These are phyloP conservation scores for Arthrobotrys entomopaga DNA, from an alignment of 2,329 filamentous ascomycete species.

Conservation along the genomic window DNA sequence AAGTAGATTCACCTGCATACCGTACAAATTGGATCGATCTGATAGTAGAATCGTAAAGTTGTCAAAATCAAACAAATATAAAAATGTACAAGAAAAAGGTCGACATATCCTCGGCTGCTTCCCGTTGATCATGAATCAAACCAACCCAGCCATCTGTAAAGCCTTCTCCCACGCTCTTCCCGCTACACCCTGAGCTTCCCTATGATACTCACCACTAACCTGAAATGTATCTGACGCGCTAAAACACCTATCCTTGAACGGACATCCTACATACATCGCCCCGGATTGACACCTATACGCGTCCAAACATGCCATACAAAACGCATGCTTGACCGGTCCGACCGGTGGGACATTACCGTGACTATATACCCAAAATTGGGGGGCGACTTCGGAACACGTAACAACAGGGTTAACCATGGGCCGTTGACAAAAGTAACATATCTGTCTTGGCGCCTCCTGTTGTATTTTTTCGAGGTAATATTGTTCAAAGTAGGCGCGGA, in stretches of 20 bases:
- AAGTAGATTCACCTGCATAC: background rate
- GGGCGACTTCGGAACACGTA: slow-evolving; percentile 26
- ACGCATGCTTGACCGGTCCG: slow-evolving; percentile 28
- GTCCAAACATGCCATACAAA: slow-evolving; percentile 33
- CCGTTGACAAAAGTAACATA: slow-evolving; percentile 39
- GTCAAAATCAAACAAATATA: background rate
- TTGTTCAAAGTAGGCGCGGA: slow-evolving; percentile 30
- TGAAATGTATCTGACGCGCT: slow-evolving; percentile 10
- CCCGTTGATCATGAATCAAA: background rate
- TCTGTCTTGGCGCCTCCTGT: slow-evolving; percentile 25
- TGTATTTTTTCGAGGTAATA: slow-evolving; percentile 5
- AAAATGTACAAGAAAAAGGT: background rate
- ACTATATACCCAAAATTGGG: slow-evolving; percentile 17
- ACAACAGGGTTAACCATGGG: slow-evolving; percentile 31
- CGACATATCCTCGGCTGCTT: too few relatives aligned
- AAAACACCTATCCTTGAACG: slow-evolving; percentile 27
- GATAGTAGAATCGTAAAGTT: background rate
- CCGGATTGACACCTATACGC: slow-evolving; percentile 12
- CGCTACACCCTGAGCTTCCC: slow-evolving; percentile 23
- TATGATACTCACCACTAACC: slow-evolving; percentile 11
- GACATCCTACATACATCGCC: slow-evolving; percentile 22
- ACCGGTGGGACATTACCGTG: slow-evolving; percentile 17
- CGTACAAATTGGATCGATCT: background rate
- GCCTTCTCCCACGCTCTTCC: slow-evolving; percentile 39
- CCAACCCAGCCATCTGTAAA: slow-evolving; percentile 18